Base-by-base conservation (phyloP, 192 early-diverging fungal species). In the Linnemannia elongata region DNA sequence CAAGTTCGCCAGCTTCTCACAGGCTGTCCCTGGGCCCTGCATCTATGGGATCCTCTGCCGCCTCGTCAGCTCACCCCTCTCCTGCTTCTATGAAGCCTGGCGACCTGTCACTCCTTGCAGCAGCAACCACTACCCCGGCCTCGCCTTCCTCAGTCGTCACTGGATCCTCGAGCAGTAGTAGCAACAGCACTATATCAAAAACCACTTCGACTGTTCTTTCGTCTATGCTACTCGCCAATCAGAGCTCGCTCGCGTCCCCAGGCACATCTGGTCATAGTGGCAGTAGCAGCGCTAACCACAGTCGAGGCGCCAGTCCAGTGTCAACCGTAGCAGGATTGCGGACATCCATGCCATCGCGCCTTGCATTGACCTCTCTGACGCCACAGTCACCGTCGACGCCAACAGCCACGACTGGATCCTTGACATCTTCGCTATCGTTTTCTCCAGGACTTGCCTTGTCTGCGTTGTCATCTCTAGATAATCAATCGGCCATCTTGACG, bases 151-250 rank as follows among this genome's bases (percentile, higher is more conserved):
- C 39, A n/a, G 18, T n/a, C 73, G 4, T 63, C 5, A 60, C 1
- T 55, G 24, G 41, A 55, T 33, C 9, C 33, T 41, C 17, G 27
- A 75, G 33, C 63, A 17, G 41, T 47, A 38, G n/a, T 42, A 12
- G 8, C 24, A 69, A 20, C 33, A 69, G 38, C 24, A n/a, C 38
- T 17, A 38, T 44, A 72, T 36, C 69, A 85, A 47, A 24, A n/a
- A 15, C 75, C 8, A 81, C 83, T 5, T 76, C 78, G 38, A 80
- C 72, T 20, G 83, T 85, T 2, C 78, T 85, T 4, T 85, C 83
- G 6, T 85, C 83, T 10, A 85, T 85, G 83, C 69, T 85, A 13
- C 70, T 86, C 6, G 75, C 78, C 54, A 86, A 81, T 44, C 83
- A 81, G 54, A 24, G 75, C 57, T 69, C 83, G 39, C 45, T 79